These are phyloP conservation scores for Amphicarpaea edgeworthii DNA, from an alignment of 306 rosid genomes.

Conservation along the genomic window DNA sequence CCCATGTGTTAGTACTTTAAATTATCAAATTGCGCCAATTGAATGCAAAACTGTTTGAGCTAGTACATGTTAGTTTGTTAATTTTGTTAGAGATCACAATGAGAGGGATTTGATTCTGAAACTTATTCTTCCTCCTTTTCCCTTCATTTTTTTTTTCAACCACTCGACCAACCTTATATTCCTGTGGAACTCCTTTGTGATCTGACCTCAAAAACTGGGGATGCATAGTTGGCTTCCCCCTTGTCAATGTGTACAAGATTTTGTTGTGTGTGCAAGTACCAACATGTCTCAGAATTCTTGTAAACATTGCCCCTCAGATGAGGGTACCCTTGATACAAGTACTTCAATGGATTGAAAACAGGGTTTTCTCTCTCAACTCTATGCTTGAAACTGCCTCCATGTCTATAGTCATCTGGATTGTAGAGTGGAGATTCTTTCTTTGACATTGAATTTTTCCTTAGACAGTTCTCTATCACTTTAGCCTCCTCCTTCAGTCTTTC, in stretches of 20 bases:
- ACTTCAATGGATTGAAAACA: constrained; percentile 79
- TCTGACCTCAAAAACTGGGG: constrained; percentile 72
- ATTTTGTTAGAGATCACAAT: too few relatives aligned
- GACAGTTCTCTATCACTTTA: constrained; percentile 81
- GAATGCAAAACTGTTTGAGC: constrained; percentile 27
- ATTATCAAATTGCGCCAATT: constrained; percentile 11
- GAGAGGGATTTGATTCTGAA: too few relatives aligned
- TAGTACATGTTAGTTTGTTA: too few relatives aligned
- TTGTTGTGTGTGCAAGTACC: constrained; percentile 61
- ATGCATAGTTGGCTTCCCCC: constrained; percentile 49
- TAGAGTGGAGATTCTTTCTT: constrained; percentile 58
- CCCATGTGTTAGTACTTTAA: neutral
- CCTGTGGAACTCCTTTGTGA: too few relatives aligned
- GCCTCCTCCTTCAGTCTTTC: constrained; percentile 81
- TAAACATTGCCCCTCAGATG: constrained; percentile 58
- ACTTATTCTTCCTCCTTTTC: too few relatives aligned
- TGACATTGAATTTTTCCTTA: constrained; percentile 58
- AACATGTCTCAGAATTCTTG: constrained; percentile 51
- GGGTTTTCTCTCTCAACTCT: constrained; percentile 69
- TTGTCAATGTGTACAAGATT: constrained; percentile 46
- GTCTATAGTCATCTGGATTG: constrained; percentile 44
- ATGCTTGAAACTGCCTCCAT: constrained; percentile 40
- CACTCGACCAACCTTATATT: too few relatives aligned
- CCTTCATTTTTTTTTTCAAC: too few relatives aligned
- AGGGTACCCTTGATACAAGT: constrained; percentile 70